These are phyloP conservation scores for Apiospora koreana DNA, from an alignment of 2,329 filamentous ascomycete genomes.

Conservation along the genomic window DNA sequence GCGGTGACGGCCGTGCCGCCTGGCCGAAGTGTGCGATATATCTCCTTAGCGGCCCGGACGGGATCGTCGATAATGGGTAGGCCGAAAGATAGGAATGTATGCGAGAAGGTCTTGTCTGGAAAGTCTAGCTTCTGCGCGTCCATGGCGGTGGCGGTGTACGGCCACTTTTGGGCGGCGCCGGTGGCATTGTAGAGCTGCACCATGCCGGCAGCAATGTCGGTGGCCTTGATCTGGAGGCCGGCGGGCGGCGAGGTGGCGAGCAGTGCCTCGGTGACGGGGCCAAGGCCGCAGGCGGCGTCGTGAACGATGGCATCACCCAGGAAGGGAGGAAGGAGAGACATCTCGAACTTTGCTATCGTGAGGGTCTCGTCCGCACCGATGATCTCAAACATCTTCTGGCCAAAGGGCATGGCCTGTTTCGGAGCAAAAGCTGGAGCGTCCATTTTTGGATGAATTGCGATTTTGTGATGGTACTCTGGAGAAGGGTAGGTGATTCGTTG, in stretches of 20 bases:
- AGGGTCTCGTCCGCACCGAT: slow-evolving; percentile 15
- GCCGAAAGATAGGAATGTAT: slow-evolving; percentile 23
- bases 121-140: slow-evolving; percentile 21
- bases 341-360: slow-evolving; percentile 12
- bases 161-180: slow-evolving; percentile 17
- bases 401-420: slow-evolving; percentile 13
- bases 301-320: slow-evolving; percentile 15
- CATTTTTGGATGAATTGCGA: background rate
- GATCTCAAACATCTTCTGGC: slow-evolving; percentile 9
- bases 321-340: slow-evolving; percentile 18
- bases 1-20: slow-evolving; percentile 22
- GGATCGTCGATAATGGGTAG: slow-evolving; percentile 22
- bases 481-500: too few species aligned
- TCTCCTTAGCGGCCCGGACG: slow-evolving; percentile 17
- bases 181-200: slow-evolving; percentile 19
- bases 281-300: slow-evolving; percentile 19
- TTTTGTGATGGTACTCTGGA: too few species aligned
- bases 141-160: slow-evolving; percentile 19
- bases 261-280: slow-evolving; percentile 18
- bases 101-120: slow-evolving; percentile 19
- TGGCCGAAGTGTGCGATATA: slow-evolving; percentile 20
- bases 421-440: background rate
- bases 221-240: slow-evolving; percentile 13
- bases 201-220: slow-evolving; percentile 18
- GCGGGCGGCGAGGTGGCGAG: slow-evolving; percentile 4